Base-by-base conservation (phyloP, 192 early-diverging fungal species). In the Lobosporangium transversale region DNA sequence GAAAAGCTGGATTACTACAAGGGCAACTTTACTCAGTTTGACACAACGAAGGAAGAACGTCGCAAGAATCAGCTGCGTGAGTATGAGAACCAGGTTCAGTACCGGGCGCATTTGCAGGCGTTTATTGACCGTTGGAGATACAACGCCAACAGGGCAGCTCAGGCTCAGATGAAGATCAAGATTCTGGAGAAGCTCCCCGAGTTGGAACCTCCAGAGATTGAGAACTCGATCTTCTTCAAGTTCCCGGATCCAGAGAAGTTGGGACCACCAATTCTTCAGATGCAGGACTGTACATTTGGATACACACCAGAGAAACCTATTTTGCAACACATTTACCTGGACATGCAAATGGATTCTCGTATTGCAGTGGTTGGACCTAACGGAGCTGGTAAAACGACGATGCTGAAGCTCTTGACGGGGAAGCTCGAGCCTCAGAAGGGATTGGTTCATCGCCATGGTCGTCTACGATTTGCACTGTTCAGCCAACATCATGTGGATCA, bases 111-210 rank as follows among this genome's bases (percentile, higher is more conserved):
- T 80, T 80, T 98, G 81, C 97, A 99, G 64, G 98, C 93, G 15
- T 99, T 97, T 71, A 97, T 99, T 76, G 98, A 98, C 71, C 89
- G 95, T 35, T 99, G 98, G 98, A 85, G 98, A 70, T 99, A 99
- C 79, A 99, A 99, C 78, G 95, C 98, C 32, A 99, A 97, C 63
- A 88, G 94, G 42, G 94, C 93, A 33, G 92, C 98, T 11, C 97
- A 98, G 80, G 98, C 98, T 8, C 98, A 99, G 82, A 90, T 87
- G 69, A 97, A 96, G 85, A 93, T 99, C 78, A 99, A 99, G 83
- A 94, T 98, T 66, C 84, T 99, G 66, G 96, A 99, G 79, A 99
- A 99, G 73, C 82, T 99, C 32, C 96, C 96, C 12, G 91, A 89
- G 63, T 85, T 99, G 29, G 92, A 95, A 55, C 85, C 92, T 53